Evolutionary conservation across 1,284 basidiomycete genomes (phyloP).

Genomic region (Anthracocystis setariae): DNA sequence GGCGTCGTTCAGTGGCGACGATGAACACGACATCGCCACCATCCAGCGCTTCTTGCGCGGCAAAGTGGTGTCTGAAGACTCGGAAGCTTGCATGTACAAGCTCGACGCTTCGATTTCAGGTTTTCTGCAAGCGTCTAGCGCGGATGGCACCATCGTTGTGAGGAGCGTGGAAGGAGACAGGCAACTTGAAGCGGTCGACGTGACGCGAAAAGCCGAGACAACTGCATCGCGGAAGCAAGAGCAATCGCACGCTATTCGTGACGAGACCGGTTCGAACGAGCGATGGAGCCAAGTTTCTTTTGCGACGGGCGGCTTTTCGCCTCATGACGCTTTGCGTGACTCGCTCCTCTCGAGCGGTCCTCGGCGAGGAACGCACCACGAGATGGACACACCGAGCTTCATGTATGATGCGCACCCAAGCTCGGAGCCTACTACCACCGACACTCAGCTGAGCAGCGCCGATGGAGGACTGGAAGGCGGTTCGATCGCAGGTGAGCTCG

Average conservation of each 20-base stretch:
- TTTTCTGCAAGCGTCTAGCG: slow-evolving; percentile 11
- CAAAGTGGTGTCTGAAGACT: slow-evolving; percentile 26
- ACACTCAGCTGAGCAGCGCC: slow-evolving; percentile 32
- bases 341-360: slow-evolving; percentile 19
- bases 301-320: slow-evolving; percentile 9
- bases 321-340: slow-evolving; percentile 13
- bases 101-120: neutral
- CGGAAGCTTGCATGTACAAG: slow-evolving; percentile 16
- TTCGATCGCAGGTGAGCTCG: slow-evolving; percentile 20
- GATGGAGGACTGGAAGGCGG: slow-evolving; percentile 9
- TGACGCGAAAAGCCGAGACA: neutral
- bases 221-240: neutral
- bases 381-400: slow-evolving; percentile 21
- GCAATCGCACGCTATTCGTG: slow-evolving; percentile 1
- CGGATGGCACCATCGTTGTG: slow-evolving; percentile 33
- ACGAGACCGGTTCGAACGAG: slow-evolving; percentile 6
- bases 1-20: slow-evolving; percentile 19
- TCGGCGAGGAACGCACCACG: slow-evolving; percentile 9
- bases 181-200: neutral
- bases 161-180: slow-evolving; percentile 18
- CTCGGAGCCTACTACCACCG: slow-evolving; percentile 30
- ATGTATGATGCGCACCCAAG: slow-evolving; percentile 25
- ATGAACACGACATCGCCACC: slow-evolving; percentile 32
- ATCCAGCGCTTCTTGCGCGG: slow-evolving; percentile 40
- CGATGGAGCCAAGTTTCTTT: slow-evolving; percentile 32